Percentiles rank a stretch among this genome's conserved stretches.
Evolutionary conservation across 2,329 filamentous ascomycete genomes (phyloP).

Genomic region (Magnaporthiopsis rhizophila): DNA sequence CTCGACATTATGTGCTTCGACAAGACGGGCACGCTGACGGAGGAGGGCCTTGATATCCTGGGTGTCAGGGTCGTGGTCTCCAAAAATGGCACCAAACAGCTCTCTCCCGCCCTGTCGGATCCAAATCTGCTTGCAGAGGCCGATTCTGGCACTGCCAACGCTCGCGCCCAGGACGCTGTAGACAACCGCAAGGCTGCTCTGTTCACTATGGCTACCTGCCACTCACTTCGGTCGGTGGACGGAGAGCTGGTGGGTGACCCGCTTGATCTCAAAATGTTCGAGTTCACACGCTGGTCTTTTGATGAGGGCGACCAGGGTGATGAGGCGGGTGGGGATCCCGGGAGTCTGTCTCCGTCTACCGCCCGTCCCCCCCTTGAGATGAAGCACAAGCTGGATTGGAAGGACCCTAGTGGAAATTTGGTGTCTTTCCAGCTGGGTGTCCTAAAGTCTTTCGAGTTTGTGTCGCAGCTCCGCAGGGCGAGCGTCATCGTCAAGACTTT

Average conservation of each 20-base stretch:
- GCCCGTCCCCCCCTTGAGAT: slow-evolving; percentile 63
- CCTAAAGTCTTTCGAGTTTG: slow-evolving; percentile 86
- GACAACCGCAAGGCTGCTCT: slow-evolving; percentile 53
- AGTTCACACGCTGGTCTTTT: slow-evolving; percentile 88
- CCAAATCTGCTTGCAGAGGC: slow-evolving; percentile 26
- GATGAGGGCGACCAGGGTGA: slow-evolving; percentile 73
- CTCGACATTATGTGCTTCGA: slow-evolving; percentile 96
- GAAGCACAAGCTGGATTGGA: slow-evolving; percentile 13
- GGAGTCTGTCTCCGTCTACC: slow-evolving; percentile 75
- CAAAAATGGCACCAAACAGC: slow-evolving; percentile 43
- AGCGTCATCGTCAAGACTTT: slow-evolving; percentile 90
- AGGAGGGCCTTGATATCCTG: slow-evolving; percentile 90
- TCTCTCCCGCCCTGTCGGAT: slow-evolving; percentile 69
- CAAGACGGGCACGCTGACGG: slow-evolving; percentile 96
- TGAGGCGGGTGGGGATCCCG: slow-evolving; percentile 29
- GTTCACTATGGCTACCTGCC: slow-evolving; percentile 95
- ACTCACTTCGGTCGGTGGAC: slow-evolving; percentile 81
- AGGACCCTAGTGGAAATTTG: slow-evolving; percentile 19
- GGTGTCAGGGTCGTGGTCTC: slow-evolving; percentile 65
- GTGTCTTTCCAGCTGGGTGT: slow-evolving; percentile 77
- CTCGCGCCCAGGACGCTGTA: slow-evolving; percentile 21
- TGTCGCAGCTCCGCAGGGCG: slow-evolving; percentile 82
- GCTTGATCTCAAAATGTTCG: slow-evolving; percentile 96
- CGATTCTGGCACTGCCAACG: background rate
- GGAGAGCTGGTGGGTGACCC: slow-evolving; percentile 88